Conservation (phyloP, 2,329 filamentous ascomycete genomes). For the Neofusicoccum umdonicola region DNA sequence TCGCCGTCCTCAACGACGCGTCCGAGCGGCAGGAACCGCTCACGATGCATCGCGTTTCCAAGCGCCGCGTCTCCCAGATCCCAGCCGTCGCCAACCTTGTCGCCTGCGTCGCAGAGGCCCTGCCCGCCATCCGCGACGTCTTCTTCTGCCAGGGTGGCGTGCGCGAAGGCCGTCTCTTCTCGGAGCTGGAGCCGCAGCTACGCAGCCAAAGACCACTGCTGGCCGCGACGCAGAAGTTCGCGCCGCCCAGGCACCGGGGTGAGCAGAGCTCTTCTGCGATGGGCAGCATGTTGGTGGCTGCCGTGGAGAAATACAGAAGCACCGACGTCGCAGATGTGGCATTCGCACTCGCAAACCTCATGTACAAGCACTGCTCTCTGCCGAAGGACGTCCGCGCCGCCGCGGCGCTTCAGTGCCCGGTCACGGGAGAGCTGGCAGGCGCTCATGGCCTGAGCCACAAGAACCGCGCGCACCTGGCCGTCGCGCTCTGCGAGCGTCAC, state of each 20-base stretch:
- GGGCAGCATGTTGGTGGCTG: not conserved
- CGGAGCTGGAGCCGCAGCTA: constrained; percentile 59
- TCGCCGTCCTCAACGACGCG: constrained; percentile 60
- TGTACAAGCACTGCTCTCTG: constrained; percentile 54
- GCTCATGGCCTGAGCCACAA: constrained; percentile 73
- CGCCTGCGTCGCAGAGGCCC: constrained; percentile 66
- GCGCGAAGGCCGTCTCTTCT: constrained; percentile 77
- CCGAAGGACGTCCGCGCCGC: constrained; percentile 49
- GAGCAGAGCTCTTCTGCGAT: not conserved
- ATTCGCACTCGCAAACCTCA: constrained; percentile 58
- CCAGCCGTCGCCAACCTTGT: constrained; percentile 80
- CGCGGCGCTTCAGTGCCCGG: constrained; percentile 69
- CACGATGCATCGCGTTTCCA: constrained; percentile 64
- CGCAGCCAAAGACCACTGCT: constrained; percentile 67
- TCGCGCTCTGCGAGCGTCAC: constrained; percentile 73
- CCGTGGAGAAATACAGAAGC: not conserved
- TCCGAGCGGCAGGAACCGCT: constrained; percentile 37
- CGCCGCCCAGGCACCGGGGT: constrained; percentile 38
- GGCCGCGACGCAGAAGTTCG: constrained; percentile 50
- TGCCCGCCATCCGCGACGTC: constrained; percentile 67
- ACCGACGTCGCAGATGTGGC: constrained; percentile 23
- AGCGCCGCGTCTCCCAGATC: constrained; percentile 74
- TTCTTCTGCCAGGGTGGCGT: constrained; percentile 88
- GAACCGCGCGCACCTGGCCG: constrained; percentile 66
- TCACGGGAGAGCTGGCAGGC: constrained; percentile 65